Base-by-base conservation (phyloP, 345 rosid species). In the Dimocarpus longan region DNA sequence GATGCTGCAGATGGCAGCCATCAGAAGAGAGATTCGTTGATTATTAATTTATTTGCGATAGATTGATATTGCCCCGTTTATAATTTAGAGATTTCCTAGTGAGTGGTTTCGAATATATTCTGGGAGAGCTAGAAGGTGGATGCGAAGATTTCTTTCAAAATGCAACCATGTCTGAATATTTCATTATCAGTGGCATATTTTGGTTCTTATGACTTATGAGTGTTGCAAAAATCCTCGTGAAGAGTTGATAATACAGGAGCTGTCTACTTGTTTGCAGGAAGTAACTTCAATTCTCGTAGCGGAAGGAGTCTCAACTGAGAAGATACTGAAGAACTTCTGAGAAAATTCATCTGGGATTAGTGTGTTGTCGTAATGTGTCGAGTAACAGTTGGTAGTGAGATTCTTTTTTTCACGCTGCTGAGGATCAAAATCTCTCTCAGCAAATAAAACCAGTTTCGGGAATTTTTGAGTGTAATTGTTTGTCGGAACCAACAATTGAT, bases 281-380 rank as follows among this genome's bases (percentile, higher is more conserved):
- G 88, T 96, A 76, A 89, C 94, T n/a, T 79, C 93, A 52, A 86
- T 92, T 62, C 95, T 96, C 37, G 85, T 87, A 64, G 93, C 87
- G 3, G 97, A 85, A 74, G 99, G 98, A 57, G 90, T 96, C 69
- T 83, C 92, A 5, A 83, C 80, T 6, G 93, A 88, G 78, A 93
- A 87, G 87, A 87, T 96, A 78, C 87, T 96, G 67, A 91, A 86
- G 93, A 96, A 94, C 87, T 96, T 96, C 84, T 96, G 91, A 94
- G 59, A 68, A 28, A 39, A 68, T 67, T 26, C 21, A n/a, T 11
- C 63, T 18, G 46, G 54, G 73, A 26, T 82, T 76, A 50, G 7
- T 65, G 8, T 21, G 50, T 74, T 82, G 87, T 85, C 88, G 83
- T 85, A 78, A 63, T 50, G 60, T 76, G 59, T 78, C 75, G 62